These are phyloP conservation scores for Malus sieversii DNA, from an alignment of 306 rosid species.

Conservation along the genomic window DNA sequence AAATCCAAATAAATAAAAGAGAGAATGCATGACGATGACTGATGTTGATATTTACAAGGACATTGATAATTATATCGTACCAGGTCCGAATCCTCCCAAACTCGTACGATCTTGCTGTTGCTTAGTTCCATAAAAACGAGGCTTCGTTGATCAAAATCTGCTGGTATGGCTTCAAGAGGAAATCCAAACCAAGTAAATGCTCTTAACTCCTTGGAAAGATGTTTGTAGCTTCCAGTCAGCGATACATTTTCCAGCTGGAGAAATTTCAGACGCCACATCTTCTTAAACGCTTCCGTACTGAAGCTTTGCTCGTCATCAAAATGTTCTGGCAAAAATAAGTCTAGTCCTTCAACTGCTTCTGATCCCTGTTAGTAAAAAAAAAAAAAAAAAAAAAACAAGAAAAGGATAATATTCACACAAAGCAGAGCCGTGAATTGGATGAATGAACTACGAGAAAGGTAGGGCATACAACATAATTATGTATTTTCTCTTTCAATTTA, in stretches of 20 bases:
- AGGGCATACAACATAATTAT: background rate
- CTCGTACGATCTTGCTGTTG: slow-evolving; percentile 13
- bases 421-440: too few species aligned
- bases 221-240: slow-evolving; percentile 2
- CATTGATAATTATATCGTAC: slow-evolving; percentile 9
- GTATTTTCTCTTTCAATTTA: too few species aligned
- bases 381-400: background rate
- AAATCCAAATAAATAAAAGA: background rate
- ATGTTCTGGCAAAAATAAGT: background rate
- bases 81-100: slow-evolving; percentile 23
- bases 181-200: background rate
- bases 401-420: background rate
- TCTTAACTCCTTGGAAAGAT: slow-evolving; percentile 13
- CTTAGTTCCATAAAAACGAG: slow-evolving; percentile 19
- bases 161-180: background rate
- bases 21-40: background rate
- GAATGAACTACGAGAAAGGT: too few species aligned
- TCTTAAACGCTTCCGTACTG: slow-evolving; percentile 8
- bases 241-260: slow-evolving; percentile 3
- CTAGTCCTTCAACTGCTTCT: background rate
- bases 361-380: background rate
- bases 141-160: background rate
- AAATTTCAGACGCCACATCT: slow-evolving; percentile 26
- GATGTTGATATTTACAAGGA: too few species aligned
- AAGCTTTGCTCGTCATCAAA: background rate